Evolutionary conservation across 2,329 filamentous ascomycete genomes (phyloP).

Genomic region (Fusarium chaquense): DNA sequence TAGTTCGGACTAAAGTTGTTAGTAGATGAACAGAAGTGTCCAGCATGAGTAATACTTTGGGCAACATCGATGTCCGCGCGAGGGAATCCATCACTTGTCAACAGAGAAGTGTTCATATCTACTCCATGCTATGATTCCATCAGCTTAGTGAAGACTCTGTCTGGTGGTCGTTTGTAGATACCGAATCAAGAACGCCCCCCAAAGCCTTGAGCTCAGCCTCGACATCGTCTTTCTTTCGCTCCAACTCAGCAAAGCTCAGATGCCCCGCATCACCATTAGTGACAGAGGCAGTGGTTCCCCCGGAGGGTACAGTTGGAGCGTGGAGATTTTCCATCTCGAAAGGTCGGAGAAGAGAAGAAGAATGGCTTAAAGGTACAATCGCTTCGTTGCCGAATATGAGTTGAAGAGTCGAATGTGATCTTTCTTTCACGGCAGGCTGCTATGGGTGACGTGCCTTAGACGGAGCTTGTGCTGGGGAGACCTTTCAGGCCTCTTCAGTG

Average conservation of each 20-base stretch:
- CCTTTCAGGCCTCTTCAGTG: constrained; percentile 23
- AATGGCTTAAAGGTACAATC: not conserved
- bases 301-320: constrained; percentile 74
- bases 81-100: constrained; percentile 91
- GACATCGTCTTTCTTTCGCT: constrained; percentile 83
- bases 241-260: constrained; percentile 81
- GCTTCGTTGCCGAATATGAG: constrained; percentile 6
- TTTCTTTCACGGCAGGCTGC: constrained; percentile 27
- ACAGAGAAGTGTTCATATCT: constrained; percentile 88
- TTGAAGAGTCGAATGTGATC: not conserved
- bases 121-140: constrained; percentile 78
- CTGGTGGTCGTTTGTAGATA: constrained; percentile 57
- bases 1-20: constrained; percentile 81
- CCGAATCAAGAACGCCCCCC: constrained; percentile 87
- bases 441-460: constrained; percentile 40
- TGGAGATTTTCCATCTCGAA: constrained; percentile 66
- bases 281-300: constrained; percentile 73
- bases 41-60: constrained; percentile 72
- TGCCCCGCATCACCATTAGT: constrained; percentile 72
- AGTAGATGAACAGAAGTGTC: constrained; percentile 42
- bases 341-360: constrained; percentile 25
- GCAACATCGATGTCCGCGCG: constrained; percentile 94
- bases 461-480: not conserved
- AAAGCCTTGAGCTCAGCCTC: constrained; percentile 90
- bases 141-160: constrained; percentile 25